Percentiles rank a stretch among this genome's conserved stretches.
Evolutionary conservation across 176 grass and related monocot genomes (phyloP).

Genomic region (Bromus sterilis): DNA sequence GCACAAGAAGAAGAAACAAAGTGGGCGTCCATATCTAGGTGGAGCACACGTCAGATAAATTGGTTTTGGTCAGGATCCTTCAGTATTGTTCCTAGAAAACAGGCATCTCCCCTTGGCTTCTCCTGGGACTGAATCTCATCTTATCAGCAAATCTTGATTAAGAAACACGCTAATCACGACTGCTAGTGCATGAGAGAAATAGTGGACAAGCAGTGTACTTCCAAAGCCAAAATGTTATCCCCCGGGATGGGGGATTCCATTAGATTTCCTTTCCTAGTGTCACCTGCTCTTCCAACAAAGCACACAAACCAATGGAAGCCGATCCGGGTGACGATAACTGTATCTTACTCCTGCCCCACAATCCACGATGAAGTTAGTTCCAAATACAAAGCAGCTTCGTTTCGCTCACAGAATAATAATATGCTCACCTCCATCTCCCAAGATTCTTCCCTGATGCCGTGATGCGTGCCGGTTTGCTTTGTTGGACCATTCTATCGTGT

Average conservation of each 20-base stretch:
- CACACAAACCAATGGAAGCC: constrained; percentile 23
- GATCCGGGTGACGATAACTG: constrained; percentile 24
- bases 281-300: constrained; percentile 52
- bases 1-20: neutral
- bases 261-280: constrained; percentile 40
- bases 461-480: constrained; percentile 23
- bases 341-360: constrained; percentile 40
- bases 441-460: constrained; percentile 38
- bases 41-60: neutral
- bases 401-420: constrained; percentile 25
- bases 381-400: constrained; percentile 23
- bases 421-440: constrained; percentile 16
- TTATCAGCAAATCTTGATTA: constrained; percentile 24
- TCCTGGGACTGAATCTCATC: constrained; percentile 12
- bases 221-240: constrained; percentile 30
- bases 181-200: neutral
- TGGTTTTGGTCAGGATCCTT: constrained; percentile 20
- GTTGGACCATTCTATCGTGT: constrained; percentile 21
- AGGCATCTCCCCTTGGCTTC: neutral
- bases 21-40: neutral
- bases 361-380: constrained; percentile 31
- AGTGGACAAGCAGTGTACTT: constrained; percentile 24
- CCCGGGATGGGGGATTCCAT: constrained; percentile 36
- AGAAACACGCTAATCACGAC: constrained; percentile 15
- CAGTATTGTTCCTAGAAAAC: neutral